Evolutionary conservation across 2,329 filamentous ascomycete genomes (phyloP).

Genomic region (Pseudogymnoascus destructans): DNA sequence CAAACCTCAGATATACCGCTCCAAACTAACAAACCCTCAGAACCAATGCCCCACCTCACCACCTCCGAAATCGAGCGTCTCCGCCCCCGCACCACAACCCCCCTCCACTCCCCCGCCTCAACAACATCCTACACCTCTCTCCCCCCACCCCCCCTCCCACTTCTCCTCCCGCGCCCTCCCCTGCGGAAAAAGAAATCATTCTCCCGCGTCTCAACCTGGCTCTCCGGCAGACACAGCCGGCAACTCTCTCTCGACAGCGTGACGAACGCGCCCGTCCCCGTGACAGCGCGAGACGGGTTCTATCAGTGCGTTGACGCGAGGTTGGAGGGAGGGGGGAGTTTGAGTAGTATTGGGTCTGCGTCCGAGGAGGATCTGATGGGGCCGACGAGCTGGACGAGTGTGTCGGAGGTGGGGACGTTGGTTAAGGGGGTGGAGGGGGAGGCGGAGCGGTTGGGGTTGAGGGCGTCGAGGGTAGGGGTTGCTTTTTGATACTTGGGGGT

Average conservation of each 20-base stretch:
- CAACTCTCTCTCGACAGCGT: slow-evolving; percentile 36
- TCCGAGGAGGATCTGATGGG: slow-evolving; percentile 30
- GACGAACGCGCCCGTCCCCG: slow-evolving; percentile 41
- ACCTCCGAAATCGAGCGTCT: slow-evolving; percentile 1
- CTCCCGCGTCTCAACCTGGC: slow-evolving; percentile 46
- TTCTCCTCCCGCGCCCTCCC: slow-evolving; percentile 42
- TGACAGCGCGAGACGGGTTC: slow-evolving; percentile 41
- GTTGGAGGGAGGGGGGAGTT: slow-evolving; percentile 17
- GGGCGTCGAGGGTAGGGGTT: slow-evolving; percentile 32
- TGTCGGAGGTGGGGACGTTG: slow-evolving; percentile 18
- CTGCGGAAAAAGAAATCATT: slow-evolving; percentile 56
- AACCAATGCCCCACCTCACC: not conserved
- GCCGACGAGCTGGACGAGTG: slow-evolving; percentile 38
- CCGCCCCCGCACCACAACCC: slow-evolving; percentile 10
- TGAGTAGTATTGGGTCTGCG: slow-evolving; percentile 37
- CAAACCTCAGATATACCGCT: not conserved
- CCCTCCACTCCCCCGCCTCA: slow-evolving; percentile 11
- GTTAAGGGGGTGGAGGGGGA: slow-evolving; percentile 16
- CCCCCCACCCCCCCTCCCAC: slow-evolving; percentile 42
- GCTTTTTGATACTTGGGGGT: slow-evolving; percentile 29
- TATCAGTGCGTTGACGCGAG: slow-evolving; percentile 39
- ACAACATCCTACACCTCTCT: slow-evolving; percentile 14
- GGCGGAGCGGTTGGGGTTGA: slow-evolving; percentile 16
- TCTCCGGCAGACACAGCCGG: slow-evolving; percentile 33
- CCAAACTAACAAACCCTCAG: slow-evolving; percentile 12